Percentiles rank a stretch among this genome's conserved stretches.
Evolutionary conservation across 2,329 filamentous ascomycete species (phyloP).

Genomic region (Claviceps fusiformis): DNA sequence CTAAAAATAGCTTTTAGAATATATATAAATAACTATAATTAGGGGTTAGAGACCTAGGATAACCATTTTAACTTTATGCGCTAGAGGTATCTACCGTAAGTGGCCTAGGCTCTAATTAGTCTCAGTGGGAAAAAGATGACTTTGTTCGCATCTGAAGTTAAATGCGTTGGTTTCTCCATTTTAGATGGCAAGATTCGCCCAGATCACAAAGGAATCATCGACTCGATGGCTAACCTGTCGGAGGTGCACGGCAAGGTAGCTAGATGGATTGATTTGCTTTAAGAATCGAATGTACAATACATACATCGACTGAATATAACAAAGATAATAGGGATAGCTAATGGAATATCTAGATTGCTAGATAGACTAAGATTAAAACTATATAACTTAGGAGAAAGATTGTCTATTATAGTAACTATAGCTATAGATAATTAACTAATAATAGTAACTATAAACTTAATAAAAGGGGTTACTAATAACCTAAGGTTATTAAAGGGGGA

Average conservation of each 20-base stretch:
- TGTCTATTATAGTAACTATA: not conserved
- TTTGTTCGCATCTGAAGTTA: no score
- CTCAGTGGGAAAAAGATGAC: no score
- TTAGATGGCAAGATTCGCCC: no score
- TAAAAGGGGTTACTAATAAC: not conserved
- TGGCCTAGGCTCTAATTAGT: no score
- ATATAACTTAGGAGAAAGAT: no score
- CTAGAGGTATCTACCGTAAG: no score
- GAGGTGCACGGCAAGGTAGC: not conserved
- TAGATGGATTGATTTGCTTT: not conserved
- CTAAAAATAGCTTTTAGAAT: no score
- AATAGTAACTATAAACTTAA: not conserved
- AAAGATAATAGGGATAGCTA: not conserved
- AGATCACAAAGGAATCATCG: not conserved
- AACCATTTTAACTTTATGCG: no score
- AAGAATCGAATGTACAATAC: not conserved
- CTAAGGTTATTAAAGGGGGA: not conserved
- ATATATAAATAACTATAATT: no score
- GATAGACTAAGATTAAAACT: not conserved
- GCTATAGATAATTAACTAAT: not conserved
- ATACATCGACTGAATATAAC: not conserved
- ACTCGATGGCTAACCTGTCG: not conserved
- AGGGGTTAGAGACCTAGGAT: no score
- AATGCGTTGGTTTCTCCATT: no score
- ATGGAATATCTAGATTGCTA: not conserved